A percentile compares a stretch with the other conserved stretches of the same genome.
phyloP scores from a whole-genome alignment of 129 eudicot species.

The Pittosporum tobira region DNA sequence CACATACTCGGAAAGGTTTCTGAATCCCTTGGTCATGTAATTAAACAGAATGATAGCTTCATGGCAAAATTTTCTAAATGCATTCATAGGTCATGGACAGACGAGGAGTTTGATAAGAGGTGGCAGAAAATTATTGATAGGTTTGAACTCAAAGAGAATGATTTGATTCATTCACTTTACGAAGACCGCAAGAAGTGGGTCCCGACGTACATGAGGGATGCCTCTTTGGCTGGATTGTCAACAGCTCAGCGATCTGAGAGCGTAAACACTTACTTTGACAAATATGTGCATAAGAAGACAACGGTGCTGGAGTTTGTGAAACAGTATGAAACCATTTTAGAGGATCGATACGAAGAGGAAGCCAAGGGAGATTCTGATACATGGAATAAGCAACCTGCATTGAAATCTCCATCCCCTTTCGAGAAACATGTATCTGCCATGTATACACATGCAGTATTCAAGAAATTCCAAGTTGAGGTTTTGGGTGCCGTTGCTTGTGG shows the following conservation, averaged over 20 bases:
- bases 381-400: conserved; percentile 63
- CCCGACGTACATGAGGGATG: conserved; percentile 57
- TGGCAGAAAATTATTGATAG: conserved; percentile 56
- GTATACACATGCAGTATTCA: conserved; percentile 70
- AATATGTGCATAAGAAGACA: conserved; percentile 79
- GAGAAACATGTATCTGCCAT: conserved; percentile 71
- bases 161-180: conserved; percentile 55
- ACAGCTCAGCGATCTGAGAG: conserved; percentile 73
- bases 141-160: conserved; percentile 62
- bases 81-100: conserved; percentile 63
- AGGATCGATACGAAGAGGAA: conserved; percentile 92
- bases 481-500: conserved; percentile 83
- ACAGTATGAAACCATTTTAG: conserved; percentile 63
- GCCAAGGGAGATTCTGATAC: conserved; percentile 82
- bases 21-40: conserved; percentile 47
- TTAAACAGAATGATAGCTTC: conserved; percentile 36
- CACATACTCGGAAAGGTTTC: conserved; percentile 58
- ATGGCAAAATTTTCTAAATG: conserved; percentile 66
- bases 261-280: conserved; percentile 81
- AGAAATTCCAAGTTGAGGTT: conserved; percentile 75
- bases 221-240: conserved; percentile 78
- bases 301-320: conserved; percentile 57
- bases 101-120: conserved; percentile 77
- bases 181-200: conserved; percentile 73
- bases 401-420: conserved; percentile 88